Evolutionary conservation across 208 protist genomes (phyloP), one percentile per base, ranked within the genome.

Genomic region (Acanthamoeba triangularis): DNA sequence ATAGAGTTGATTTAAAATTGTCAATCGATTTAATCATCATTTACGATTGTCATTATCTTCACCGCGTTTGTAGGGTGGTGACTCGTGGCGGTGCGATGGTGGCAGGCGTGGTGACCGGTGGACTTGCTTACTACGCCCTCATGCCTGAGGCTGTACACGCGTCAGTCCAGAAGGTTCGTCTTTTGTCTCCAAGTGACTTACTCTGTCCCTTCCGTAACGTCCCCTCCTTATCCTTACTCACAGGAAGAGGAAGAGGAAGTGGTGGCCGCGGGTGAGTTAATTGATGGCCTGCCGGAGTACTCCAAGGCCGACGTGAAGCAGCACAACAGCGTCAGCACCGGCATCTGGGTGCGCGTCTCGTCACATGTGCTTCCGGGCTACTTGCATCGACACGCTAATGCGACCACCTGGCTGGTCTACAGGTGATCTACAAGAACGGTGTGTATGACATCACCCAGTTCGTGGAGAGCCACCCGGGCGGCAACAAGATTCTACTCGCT

Each of bases 361-460:
- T 52, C 49, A 52, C 49, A 18, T 56, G 52, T 23, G 18, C 54
- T 61, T 61, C 54, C 41, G 4, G 41, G 41, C 4, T 44, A 4
- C 41, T 44, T 1, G 41, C 41, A 44, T 44, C 41, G 41, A 44
- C 4, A 4, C 0, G 16, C 14, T 11, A 56, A 56, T 1, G 52
- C 16, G n/a, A 37, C 35, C 63, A 37, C 30, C 65, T n/a, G 1
- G 20, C 1, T 30, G 25, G 1, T 10, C 63, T 49, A 13, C 69
- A 80, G 91, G 97, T 98, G 28, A 98, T 96, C 49, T 98, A 98
- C 96, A 97, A 96, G 91, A 94, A 95, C 30, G 76, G 52, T 41
- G 97, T 99, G 14, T 99, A 98, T 96, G 97, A 99, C 92, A 96
- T 98, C 6, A 98, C 98, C 13, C 96, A 98, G 49, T 98, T 99